These are phyloP conservation scores for Neurospora cerealis DNA, from an alignment of 495 filamentous ascomycete species.

Conservation along the genomic window DNA sequence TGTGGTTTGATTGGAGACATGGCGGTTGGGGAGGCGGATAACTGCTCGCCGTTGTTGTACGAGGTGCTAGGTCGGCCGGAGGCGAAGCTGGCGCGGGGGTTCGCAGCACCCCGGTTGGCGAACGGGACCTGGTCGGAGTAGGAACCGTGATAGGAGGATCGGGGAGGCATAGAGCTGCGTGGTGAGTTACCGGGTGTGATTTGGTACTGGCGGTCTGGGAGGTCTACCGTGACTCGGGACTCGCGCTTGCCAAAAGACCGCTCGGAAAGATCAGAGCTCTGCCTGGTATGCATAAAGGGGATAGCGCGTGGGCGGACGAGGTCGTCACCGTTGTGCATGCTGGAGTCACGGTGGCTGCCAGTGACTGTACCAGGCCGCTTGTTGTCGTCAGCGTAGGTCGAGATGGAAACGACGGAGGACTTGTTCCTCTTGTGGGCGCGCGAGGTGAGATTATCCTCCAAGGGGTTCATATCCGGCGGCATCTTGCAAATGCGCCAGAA, in stretches of 20 bases:
- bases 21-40: background rate
- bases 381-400: slow-evolving; percentile 41
- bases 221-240: slow-evolving; percentile 31
- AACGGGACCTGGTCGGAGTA: slow-evolving; percentile 28
- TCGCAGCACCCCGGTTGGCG: slow-evolving; percentile 22
- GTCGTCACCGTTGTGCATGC: slow-evolving; percentile 37
- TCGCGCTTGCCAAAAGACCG: slow-evolving; percentile 37
- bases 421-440: slow-evolving; percentile 67
- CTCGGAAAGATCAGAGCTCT: slow-evolving; percentile 34
- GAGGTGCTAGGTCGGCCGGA: slow-evolving; percentile 2
- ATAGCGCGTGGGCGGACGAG: slow-evolving; percentile 50
- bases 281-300: slow-evolving; percentile 68
- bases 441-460: slow-evolving; percentile 77
- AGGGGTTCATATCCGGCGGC: slow-evolving; percentile 86
- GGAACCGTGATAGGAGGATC: slow-evolving; percentile 17
- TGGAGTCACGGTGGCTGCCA: slow-evolving; percentile 39
- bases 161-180: slow-evolving; percentile 29
- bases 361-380: slow-evolving; percentile 41
- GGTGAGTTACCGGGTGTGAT: slow-evolving; percentile 32
- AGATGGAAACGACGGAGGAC: slow-evolving; percentile 49
- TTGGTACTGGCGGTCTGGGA: slow-evolving; percentile 44
- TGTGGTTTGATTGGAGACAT: slow-evolving; percentile 23
- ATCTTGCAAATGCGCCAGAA: slow-evolving; percentile 72
- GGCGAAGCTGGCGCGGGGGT: slow-evolving; percentile 17
- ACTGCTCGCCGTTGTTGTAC: background rate